Conservation (phyloP, 306 rosid species). For the Sechiopsis laciniata region DNA sequence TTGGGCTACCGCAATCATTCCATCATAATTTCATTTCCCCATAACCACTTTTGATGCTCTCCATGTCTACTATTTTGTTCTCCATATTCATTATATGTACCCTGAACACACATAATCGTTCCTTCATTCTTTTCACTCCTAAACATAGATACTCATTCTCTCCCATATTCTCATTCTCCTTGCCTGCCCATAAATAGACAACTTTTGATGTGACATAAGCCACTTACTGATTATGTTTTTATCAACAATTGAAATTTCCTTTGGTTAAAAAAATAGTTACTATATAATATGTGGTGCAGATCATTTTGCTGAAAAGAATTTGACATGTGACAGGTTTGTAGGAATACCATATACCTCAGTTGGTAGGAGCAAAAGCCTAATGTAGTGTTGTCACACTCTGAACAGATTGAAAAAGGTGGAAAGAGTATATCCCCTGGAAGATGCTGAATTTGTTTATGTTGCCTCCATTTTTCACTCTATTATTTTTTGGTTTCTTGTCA, state of each 20-base stretch:
- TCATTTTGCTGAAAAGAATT: slow-evolving; percentile 10
- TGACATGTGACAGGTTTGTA: slow-evolving; percentile 11
- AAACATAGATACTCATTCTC: too few relatives aligned
- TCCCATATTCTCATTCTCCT: too few relatives aligned
- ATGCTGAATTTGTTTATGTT: slow-evolving; percentile 40
- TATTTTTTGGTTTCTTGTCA: slow-evolving; percentile 1
- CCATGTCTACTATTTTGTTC: too few relatives aligned
- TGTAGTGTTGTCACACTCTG: slow-evolving; percentile 31
- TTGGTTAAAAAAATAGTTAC: too few relatives aligned
- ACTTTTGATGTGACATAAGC: slow-evolving; percentile 11
- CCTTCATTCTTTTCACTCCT: too few relatives aligned
- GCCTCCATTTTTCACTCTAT: not conserved
- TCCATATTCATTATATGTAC: too few relatives aligned
- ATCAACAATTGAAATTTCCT: too few relatives aligned
- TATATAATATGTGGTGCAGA: not conserved
- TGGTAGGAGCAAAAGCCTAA: slow-evolving; percentile 5
- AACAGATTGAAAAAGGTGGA: slow-evolving; percentile 32
- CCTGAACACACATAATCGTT: too few relatives aligned
- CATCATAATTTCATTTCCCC: too few relatives aligned
- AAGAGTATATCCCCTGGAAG: slow-evolving; percentile 85
- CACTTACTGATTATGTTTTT: not conserved
- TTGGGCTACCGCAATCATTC: too few relatives aligned
- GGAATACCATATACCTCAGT: not conserved
- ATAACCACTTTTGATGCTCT: too few relatives aligned
- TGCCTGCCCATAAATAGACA: not conserved